These are phyloP conservation scores for Aureobasidium sp. DNA, from an alignment of 2,329 filamentous ascomycete genomes.

Conservation along the genomic window DNA sequence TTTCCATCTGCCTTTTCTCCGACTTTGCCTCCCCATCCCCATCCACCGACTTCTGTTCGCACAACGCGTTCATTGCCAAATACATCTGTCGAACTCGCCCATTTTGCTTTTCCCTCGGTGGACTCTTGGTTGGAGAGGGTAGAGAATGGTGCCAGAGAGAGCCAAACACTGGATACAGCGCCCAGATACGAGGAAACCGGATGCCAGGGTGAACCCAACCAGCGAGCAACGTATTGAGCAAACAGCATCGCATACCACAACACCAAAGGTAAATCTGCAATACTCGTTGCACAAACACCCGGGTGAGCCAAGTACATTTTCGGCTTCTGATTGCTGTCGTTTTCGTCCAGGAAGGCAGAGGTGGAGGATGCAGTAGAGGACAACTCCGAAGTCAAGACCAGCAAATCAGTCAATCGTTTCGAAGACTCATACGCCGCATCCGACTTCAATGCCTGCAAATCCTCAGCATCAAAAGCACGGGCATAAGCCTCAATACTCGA, in stretches of 20 bases:
- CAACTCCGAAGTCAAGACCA: slow-evolving; percentile 64
- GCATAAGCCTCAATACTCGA: slow-evolving; percentile 66
- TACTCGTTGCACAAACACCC: slow-evolving; percentile 72
- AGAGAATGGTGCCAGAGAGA: slow-evolving; percentile 59
- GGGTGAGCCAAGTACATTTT: slow-evolving; percentile 75
- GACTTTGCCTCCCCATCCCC: slow-evolving; percentile 57
- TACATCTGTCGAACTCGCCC: slow-evolving; percentile 66
- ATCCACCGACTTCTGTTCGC: slow-evolving; percentile 76
- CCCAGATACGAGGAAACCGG: slow-evolving; percentile 65
- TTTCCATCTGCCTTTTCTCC: slow-evolving; percentile 36
- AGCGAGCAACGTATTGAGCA: slow-evolving; percentile 62
- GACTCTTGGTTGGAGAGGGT: slow-evolving; percentile 48
- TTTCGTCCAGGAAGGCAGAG: slow-evolving; percentile 42
- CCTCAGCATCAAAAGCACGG: slow-evolving; percentile 51
- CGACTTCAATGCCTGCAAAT: slow-evolving; percentile 65
- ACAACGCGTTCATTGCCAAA: slow-evolving; percentile 53
- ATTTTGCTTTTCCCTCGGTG: slow-evolving; percentile 57
- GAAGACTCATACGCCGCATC: slow-evolving; percentile 68
- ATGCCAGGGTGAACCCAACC: slow-evolving; percentile 85
- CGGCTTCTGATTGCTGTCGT: slow-evolving; percentile 35
- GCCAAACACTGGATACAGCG: slow-evolving; percentile 67
- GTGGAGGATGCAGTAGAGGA: slow-evolving; percentile 53
- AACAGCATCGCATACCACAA: slow-evolving; percentile 61
- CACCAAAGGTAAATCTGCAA: slow-evolving; percentile 65
- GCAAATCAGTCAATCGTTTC: slow-evolving; percentile 78